Evolutionary conservation across 805 yeast genomes (phyloP).

Genomic region (Wickerhamiella siamensis): DNA sequence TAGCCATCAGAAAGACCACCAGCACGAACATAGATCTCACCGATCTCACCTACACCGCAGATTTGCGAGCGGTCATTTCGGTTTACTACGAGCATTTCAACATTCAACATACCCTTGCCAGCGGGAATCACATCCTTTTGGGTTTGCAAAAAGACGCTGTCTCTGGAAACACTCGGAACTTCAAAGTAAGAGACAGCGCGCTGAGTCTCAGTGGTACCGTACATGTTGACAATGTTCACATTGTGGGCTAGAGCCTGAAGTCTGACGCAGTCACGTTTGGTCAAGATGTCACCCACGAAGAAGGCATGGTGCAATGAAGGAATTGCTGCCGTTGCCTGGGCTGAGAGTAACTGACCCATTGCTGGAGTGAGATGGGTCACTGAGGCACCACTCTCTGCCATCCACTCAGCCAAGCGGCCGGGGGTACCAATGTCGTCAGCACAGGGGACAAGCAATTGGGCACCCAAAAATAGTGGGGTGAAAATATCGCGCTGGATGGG

Average conservation of each 20-base stretch:
- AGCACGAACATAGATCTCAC: constrained; percentile 96
- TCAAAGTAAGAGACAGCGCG: constrained; percentile 93
- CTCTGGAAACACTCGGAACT: constrained; percentile 56
- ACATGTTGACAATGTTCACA: constrained; percentile 88
- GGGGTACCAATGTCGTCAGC: constrained; percentile 98
- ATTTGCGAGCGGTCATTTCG: constrained; percentile 75
- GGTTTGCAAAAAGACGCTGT: constrained; percentile 59
- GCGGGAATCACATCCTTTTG: constrained; percentile 97
- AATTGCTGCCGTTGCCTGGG: constrained; percentile 82
- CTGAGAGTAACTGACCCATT: constrained; percentile 94
- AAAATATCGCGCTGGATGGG: constrained; percentile 99
- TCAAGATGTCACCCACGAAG: constrained; percentile 93
- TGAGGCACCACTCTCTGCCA: constrained; percentile 77
- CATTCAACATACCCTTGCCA: constrained; percentile 94
- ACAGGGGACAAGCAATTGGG: constrained; percentile 83
- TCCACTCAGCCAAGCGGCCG: constrained; percentile 95
- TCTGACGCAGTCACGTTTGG: constrained; percentile 92
- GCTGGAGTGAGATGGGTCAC: constrained; percentile 98
- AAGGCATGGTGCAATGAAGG: constrained; percentile 87
- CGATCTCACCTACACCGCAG: constrained; percentile 98
- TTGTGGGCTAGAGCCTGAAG: constrained; percentile 85
- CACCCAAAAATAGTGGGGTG: constrained; percentile 93
- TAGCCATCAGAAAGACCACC: constrained; percentile 97
- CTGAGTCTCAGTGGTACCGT: constrained; percentile 98
- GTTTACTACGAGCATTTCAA: constrained; percentile 86